Evolutionary conservation across 2,329 filamentous ascomycete genomes (phyloP).

Genomic region (Epichloe amarillans): DNA sequence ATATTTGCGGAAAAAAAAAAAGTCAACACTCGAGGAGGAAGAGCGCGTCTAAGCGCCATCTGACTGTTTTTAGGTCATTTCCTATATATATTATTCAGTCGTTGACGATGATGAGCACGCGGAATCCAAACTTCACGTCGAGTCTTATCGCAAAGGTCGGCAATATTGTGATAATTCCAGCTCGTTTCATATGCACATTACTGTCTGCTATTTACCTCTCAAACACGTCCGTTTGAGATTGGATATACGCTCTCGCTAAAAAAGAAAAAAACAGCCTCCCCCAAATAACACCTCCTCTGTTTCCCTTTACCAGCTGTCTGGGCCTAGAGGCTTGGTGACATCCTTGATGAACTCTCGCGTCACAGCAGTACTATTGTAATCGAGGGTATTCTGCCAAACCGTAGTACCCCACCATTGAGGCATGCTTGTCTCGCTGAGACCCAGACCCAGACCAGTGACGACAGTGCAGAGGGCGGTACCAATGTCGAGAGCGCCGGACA

Average conservation of each 20-base stretch:
- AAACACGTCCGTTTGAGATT: neutral
- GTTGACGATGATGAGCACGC: too few species aligned
- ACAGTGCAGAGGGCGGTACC: slow-evolving; percentile 45
- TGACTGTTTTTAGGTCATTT: too few species aligned
- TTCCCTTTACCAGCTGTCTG: slow-evolving; percentile 13
- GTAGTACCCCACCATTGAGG: slow-evolving; percentile 36
- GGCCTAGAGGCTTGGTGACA: slow-evolving; percentile 16
- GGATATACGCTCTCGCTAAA: neutral
- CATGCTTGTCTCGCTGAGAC: slow-evolving; percentile 29
- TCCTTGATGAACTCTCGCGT: slow-evolving; percentile 15
- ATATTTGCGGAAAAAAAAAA: too few species aligned
- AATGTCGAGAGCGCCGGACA: slow-evolving; percentile 44
- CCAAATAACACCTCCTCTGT: neutral
- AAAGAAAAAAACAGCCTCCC: neutral
- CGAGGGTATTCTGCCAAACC: slow-evolving; percentile 17
- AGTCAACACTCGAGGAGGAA: too few species aligned
- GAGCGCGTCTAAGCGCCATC: too few species aligned
- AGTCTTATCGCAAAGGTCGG: too few species aligned
- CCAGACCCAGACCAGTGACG: slow-evolving; percentile 34
- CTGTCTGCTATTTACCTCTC: neutral
- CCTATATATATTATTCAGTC: too few species aligned
- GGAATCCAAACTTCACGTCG: too few species aligned
- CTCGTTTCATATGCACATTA: neutral
- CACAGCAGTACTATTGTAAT: slow-evolving; percentile 15
- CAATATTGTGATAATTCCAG: neutral